Conservation (phyloP, 2,329 filamentous ascomycete genomes). For the Fusarium circinatum region DNA sequence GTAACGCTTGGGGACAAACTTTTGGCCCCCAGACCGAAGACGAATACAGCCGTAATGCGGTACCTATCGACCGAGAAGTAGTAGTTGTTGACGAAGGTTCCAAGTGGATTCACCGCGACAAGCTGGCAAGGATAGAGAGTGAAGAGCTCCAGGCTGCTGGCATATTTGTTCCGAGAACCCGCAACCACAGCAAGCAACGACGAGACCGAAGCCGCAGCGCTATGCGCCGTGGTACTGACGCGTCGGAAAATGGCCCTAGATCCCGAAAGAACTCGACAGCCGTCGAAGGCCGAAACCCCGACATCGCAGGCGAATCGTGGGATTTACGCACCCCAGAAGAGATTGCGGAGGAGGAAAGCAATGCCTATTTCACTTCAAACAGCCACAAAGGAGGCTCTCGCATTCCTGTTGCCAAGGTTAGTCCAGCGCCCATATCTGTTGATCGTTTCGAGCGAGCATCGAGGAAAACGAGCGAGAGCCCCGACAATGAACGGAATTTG, state of each 20-base stretch:
- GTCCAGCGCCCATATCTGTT: slow-evolving; percentile 78
- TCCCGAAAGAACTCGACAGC: slow-evolving; percentile 60
- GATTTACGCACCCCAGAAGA: slow-evolving; percentile 83
- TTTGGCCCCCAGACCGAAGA: slow-evolving; percentile 37
- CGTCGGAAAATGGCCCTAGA: slow-evolving; percentile 44
- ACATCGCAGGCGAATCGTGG: slow-evolving; percentile 64
- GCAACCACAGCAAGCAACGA: slow-evolving; percentile 62
- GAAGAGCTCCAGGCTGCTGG: slow-evolving; percentile 83
- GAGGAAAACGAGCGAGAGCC: slow-evolving; percentile 66
- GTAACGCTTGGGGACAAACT: slow-evolving; percentile 27
- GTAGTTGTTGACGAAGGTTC: slow-evolving; percentile 67
- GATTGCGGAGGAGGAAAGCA: slow-evolving; percentile 69
- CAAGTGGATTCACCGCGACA: slow-evolving; percentile 89
- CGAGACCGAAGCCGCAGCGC: slow-evolving; percentile 51
- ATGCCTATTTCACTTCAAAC: slow-evolving; percentile 62
- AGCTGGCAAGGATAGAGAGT: slow-evolving; percentile 83
- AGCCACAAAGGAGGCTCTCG: slow-evolving; percentile 74
- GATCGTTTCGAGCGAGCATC: slow-evolving; percentile 80
- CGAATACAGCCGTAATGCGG: slow-evolving; percentile 41
- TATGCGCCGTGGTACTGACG: slow-evolving; percentile 48
- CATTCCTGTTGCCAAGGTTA: slow-evolving; percentile 86
- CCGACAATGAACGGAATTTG: slow-evolving; percentile 66
- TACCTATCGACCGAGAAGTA: slow-evolving; percentile 42
- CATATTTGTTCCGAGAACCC: slow-evolving; percentile 67
- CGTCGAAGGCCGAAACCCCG: slow-evolving; percentile 52